A percentile compares a stretch with the other conserved stretches of the same genome.
phyloP scores from a whole-genome alignment of 805 yeast genomes.

The Ascoidea asiatica region DNA sequence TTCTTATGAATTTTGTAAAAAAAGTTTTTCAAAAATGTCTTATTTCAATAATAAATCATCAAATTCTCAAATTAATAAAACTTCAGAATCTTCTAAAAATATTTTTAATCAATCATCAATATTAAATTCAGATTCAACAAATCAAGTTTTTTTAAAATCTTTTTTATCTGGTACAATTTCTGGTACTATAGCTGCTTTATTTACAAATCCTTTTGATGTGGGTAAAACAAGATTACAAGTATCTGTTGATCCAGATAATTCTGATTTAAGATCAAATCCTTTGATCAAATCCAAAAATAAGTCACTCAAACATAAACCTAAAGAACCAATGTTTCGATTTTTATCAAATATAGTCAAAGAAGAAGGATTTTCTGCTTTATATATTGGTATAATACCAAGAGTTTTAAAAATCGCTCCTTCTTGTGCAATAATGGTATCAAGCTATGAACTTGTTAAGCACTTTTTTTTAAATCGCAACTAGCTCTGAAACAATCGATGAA shows the following conservation, averaged over 20 bases:
- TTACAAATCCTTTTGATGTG: constrained; percentile 93
- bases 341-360: constrained; percentile 44
- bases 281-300: constrained; percentile 2
- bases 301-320: constrained; percentile 8
- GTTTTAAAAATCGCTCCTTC: constrained; percentile 89
- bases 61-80: neutral
- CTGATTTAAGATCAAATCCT: constrained; percentile 12
- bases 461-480: constrained; percentile 25
- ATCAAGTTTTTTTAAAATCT: constrained; percentile 42
- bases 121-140: constrained; percentile 14
- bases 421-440: constrained; percentile 96
- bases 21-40: constrained; percentile 10
- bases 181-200: constrained; percentile 74
- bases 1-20: constrained; percentile 49
- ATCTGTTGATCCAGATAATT: constrained; percentile 21
- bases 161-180: constrained; percentile 75
- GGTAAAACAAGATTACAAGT: constrained; percentile 89
- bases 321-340: constrained; percentile 53
- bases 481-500: no score
- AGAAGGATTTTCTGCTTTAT: constrained; percentile 80
- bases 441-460: constrained; percentile 80
- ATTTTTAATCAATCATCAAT: constrained; percentile 2
- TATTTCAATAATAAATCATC: neutral
- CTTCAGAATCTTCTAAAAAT: no score
- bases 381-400: constrained; percentile 77